Evolutionary conservation across 1,284 basidiomycete species (phyloP).

Genomic region (Calocybe gambosa): DNA sequence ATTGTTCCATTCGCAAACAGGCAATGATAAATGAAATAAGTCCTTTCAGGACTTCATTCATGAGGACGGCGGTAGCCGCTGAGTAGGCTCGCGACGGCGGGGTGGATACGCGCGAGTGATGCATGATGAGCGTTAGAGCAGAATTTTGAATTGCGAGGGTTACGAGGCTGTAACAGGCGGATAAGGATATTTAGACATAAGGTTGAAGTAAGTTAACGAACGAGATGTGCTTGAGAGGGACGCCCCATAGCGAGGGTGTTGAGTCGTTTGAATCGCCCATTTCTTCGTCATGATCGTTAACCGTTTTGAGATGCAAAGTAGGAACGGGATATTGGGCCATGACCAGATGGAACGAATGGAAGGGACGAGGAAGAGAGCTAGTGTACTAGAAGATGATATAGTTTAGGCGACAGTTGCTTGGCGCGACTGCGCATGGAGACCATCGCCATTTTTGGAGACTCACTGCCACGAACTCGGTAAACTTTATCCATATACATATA

Average conservation of each 20-base stretch:
- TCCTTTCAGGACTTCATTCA: slow-evolving; percentile 92
- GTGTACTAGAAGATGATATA: not conserved
- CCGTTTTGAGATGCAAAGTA: slow-evolving; percentile 27
- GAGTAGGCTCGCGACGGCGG: slow-evolving; percentile 78
- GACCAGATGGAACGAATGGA: not conserved
- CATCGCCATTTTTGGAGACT: slow-evolving; percentile 1
- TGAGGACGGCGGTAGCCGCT: slow-evolving; percentile 85
- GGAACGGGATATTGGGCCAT: slow-evolving; percentile 12
- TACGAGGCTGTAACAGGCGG: slow-evolving; percentile 53
- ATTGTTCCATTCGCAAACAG: slow-evolving; percentile 37
- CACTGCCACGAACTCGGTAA: slow-evolving; percentile 1
- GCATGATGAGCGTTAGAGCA: slow-evolving; percentile 85
- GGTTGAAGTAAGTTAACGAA: slow-evolving; percentile 34
- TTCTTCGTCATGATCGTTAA: slow-evolving; percentile 40
- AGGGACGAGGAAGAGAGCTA: not conserved
- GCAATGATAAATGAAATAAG: slow-evolving; percentile 72
- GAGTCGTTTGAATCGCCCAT: slow-evolving; percentile 28
- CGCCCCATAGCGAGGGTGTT: slow-evolving; percentile 54
- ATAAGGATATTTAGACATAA: not conserved
- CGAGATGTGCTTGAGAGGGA: slow-evolving; percentile 79
- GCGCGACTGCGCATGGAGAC: slow-evolving; percentile 12
- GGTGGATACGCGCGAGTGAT: slow-evolving; percentile 85
- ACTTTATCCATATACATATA: too few species aligned
- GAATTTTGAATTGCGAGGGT: slow-evolving; percentile 94
- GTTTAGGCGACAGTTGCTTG: slow-evolving; percentile 3